These are phyloP conservation scores for Chytriomyces hyalinus DNA, from an alignment of 192 early-diverging fungal genomes.

Conservation along the genomic window DNA sequence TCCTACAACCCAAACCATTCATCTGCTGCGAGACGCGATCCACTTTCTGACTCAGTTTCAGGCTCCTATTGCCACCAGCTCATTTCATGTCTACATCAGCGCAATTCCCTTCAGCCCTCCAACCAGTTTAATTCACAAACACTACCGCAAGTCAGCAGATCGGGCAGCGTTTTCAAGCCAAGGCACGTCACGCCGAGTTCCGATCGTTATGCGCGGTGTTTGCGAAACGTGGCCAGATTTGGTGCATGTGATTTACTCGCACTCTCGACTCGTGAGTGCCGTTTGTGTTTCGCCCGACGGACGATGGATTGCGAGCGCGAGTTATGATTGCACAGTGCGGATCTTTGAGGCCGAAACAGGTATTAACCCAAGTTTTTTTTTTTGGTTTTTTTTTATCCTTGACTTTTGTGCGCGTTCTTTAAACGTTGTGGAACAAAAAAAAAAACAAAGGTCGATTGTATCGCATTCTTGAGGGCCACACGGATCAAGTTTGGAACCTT, in stretches of 20 bases:
- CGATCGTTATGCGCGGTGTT: conserved; percentile 36
- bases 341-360: conserved; percentile 31
- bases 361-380: not conserved
- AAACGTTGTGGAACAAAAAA: too few species aligned
- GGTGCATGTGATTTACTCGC: conserved; percentile 12
- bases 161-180: conserved; percentile 31
- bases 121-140: conserved; percentile 11
- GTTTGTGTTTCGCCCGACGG: conserved; percentile 22
- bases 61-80: not conserved
- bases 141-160: conserved; percentile 10
- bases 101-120: conserved; percentile 32
- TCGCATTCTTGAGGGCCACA: conserved; percentile 25
- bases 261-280: conserved; percentile 26
- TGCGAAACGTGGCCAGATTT: not conserved
- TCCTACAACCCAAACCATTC: not conserved
- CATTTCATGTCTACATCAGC: conserved; percentile 35
- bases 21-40: conserved; percentile 15
- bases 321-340: conserved; percentile 20
- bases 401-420: not conserved
- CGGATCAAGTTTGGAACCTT: conserved; percentile 34
- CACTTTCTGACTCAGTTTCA: conserved; percentile 21
- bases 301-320: conserved; percentile 34
- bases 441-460: conserved; percentile 11
- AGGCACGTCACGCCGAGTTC: conserved; percentile 28
- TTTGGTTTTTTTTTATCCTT: not conserved